A percentile compares a stretch with the other conserved stretches of the same genome.
These are phyloP conservation scores for Umbilicus rupestris DNA, from an alignment of 164 flowering plant species.

Conservation along the genomic window DNA sequence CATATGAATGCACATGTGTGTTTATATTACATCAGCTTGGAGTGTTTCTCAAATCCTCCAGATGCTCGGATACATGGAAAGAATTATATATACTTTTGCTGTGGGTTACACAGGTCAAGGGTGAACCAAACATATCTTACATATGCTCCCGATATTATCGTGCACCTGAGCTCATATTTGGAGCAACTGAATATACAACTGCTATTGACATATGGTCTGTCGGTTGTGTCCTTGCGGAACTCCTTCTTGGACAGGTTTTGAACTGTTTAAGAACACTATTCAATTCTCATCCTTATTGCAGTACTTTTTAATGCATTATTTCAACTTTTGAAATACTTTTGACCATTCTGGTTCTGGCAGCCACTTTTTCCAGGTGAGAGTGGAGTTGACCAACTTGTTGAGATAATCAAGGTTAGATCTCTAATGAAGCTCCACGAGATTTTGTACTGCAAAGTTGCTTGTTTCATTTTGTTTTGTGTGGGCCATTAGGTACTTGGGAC, in stretches of 20 bases:
- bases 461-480: neutral
- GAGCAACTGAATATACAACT: conserved; percentile 77
- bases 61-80: no score
- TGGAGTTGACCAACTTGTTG: conserved; percentile 82
- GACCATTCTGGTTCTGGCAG: conserved; percentile 20
- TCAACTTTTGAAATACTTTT: neutral
- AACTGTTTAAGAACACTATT: neutral
- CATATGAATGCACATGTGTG: neutral
- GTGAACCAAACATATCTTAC: conserved; percentile 81
- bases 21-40: no score
- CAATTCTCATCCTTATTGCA: conserved; percentile 8
- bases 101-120: conserved; percentile 56
- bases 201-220: conserved; percentile 86
- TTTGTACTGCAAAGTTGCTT: neutral
- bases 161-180: conserved; percentile 84
- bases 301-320: neutral
- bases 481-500: conserved; percentile 51
- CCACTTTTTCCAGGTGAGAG: conserved; percentile 75
- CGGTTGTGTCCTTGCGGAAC: conserved; percentile 75
- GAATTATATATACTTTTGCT: neutral
- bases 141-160: conserved; percentile 85
- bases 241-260: conserved; percentile 73
- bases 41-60: no score
- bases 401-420: conserved; percentile 61
- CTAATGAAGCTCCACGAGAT: neutral